phyloP scores from a whole-genome alignment of 768 basidiomycete genomes.

The Cystobasidiopsis lactophilus region DNA sequence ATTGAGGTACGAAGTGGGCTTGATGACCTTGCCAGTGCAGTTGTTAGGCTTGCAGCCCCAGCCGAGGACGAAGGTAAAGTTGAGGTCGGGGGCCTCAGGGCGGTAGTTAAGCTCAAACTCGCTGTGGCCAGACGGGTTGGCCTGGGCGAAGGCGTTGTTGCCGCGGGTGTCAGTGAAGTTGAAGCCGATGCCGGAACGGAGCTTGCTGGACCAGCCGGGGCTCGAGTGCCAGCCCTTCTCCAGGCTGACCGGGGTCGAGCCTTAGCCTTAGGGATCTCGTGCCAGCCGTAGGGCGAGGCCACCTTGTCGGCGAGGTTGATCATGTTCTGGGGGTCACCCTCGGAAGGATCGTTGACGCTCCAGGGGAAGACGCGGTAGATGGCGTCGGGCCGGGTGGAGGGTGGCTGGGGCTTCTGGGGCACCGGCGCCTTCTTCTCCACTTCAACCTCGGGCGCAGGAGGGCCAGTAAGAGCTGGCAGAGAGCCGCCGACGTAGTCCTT shows the following conservation, averaged over 20 bases:
- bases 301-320: constrained; percentile 32
- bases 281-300: constrained; percentile 83
- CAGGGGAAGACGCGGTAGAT: constrained; percentile 25
- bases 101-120: constrained; percentile 51
- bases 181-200: constrained; percentile 18
- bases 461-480: no score
- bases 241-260: constrained; percentile 35
- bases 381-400: not conserved
- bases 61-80: constrained; percentile 53
- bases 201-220: not conserved
- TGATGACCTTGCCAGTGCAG: constrained; percentile 37
- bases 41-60: constrained; percentile 35
- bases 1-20: constrained; percentile 67
- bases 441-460: not conserved
- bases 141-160: constrained; percentile 65
- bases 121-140: constrained; percentile 65
- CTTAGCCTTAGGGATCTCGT: constrained; percentile 45
- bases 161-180: constrained; percentile 19
- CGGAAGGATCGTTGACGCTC: constrained; percentile 21
- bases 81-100: constrained; percentile 25
- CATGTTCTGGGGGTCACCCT: constrained; percentile 11
- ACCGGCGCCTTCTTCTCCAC: not conserved
- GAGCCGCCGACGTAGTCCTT: constrained; percentile 18
- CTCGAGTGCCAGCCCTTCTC: not conserved
- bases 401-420: constrained; percentile 20